These are phyloP conservation scores for Dendrobium catenatum DNA, from an alignment of 106 monocot species.

Conservation along the genomic window DNA sequence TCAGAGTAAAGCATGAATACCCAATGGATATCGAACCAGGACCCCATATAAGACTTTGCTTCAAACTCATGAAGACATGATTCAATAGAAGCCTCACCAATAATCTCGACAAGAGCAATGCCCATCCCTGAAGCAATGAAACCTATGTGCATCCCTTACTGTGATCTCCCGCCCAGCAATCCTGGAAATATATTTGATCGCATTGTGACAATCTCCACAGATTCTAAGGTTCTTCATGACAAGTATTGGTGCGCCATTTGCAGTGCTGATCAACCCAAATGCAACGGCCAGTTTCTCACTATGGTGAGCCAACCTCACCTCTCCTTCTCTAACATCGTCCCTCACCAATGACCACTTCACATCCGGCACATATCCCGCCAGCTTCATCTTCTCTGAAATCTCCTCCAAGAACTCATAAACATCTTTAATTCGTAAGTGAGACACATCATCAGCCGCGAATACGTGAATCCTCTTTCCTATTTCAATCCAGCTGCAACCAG, in stretches of 20 bases:
- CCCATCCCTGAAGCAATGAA: constrained; percentile 64
- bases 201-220: constrained; percentile 74
- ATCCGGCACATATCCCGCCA: constrained; percentile 13
- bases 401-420: constrained; percentile 8
- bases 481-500: constrained; percentile 69
- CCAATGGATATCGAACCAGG: too few species aligned
- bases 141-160: constrained; percentile 73
- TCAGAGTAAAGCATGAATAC: too few species aligned
- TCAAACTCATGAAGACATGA: too few species aligned
- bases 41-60: too few species aligned
- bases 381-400: constrained; percentile 8
- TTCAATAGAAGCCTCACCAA: constrained; percentile 41
- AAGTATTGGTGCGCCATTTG: constrained; percentile 40
- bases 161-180: constrained; percentile 50
- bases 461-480: constrained; percentile 43
- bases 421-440: constrained; percentile 11
- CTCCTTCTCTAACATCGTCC: constrained; percentile 14
- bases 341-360: constrained; percentile 11
- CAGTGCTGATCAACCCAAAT: constrained; percentile 52
- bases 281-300: constrained; percentile 76
- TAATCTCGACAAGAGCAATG: constrained; percentile 73
- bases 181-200: constrained; percentile 51
- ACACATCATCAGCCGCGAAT: constrained; percentile 57
- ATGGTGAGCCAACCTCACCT: constrained; percentile 23
- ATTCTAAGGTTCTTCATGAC: constrained; percentile 85